Conservation (phyloP, 2,329 filamentous ascomycete species). For the Colletotrichum cereale region DNA sequence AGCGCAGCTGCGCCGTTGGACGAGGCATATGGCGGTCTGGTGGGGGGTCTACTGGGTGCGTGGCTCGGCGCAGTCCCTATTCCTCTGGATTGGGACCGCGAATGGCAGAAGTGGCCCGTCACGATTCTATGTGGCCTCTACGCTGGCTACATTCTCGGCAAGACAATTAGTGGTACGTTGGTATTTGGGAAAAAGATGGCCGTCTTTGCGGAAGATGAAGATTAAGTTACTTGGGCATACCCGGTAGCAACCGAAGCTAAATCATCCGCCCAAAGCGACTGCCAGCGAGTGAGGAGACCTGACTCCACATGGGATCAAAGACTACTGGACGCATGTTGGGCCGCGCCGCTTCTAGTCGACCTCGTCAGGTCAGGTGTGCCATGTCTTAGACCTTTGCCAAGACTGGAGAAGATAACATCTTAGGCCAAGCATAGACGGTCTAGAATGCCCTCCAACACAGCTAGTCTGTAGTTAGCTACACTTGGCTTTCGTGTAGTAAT, state of each 20-base stretch:
- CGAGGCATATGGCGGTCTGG: conserved; percentile 83
- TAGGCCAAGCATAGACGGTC: conserved; percentile 8
- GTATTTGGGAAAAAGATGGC: conserved; percentile 60
- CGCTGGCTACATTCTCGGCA: conserved; percentile 80
- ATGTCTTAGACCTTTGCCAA: background rate
- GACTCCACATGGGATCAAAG: background rate
- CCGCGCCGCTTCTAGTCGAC: background rate
- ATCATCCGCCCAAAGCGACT: background rate
- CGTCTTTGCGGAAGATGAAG: conserved; percentile 28
- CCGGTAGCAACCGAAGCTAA: background rate
- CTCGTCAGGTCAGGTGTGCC: conserved; percentile 3
- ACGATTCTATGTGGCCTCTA: conserved; percentile 90
- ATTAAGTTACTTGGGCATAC: background rate
- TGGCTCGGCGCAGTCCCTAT: conserved; percentile 97
- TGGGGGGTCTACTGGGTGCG: conserved; percentile 84
- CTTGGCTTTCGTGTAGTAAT: conserved; percentile 13
- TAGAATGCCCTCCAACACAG: background rate
- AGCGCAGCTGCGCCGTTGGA: conserved; percentile 80
- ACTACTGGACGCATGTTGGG: background rate
- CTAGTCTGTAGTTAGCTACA: conserved; percentile 9
- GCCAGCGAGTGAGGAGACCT: background rate
- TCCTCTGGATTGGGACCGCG: conserved; percentile 97
- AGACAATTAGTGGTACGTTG: conserved; percentile 68
- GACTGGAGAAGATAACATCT: conserved; percentile 2
- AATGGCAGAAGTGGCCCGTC: conserved; percentile 98